A percentile compares a stretch with the other conserved stretches of the same genome.
Evolutionary conservation across 75 land plant genomes (phyloP).

Genomic region (Pinus taeda): DNA sequence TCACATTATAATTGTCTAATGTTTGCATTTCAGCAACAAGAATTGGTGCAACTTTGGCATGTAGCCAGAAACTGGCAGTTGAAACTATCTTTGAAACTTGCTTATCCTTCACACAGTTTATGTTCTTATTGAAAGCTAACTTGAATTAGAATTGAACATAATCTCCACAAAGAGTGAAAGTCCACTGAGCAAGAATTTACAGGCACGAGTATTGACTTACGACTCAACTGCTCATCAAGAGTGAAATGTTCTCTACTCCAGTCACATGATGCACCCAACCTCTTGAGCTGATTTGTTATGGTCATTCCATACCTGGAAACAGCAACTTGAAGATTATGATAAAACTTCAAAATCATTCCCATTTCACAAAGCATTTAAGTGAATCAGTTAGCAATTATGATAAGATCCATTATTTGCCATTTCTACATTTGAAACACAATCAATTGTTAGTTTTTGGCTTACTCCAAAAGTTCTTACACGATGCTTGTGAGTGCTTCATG

Average conservation of each 20-base stretch:
- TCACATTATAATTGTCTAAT: neutral
- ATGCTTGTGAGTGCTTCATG: no score
- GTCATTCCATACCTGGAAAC: constrained; percentile 78
- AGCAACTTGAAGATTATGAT: neutral
- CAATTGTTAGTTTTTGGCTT: no score
- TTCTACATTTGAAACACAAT: neutral
- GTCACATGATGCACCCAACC: constrained; percentile 98
- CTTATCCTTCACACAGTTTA: neutral
- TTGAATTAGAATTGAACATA: neutral
- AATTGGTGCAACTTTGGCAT: neutral
- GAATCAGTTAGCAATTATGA: neutral
- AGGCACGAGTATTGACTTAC: constrained; percentile 47
- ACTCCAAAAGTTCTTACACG: no score
- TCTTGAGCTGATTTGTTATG: constrained; percentile 86
- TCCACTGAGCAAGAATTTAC: neutral
- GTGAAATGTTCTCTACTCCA: constrained; percentile 95
- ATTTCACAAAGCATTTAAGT: constrained; percentile 2
- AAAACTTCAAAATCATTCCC: neutral
- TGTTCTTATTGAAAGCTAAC: constrained; percentile 1
- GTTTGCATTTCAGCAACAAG: neutral
- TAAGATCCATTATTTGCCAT: neutral
- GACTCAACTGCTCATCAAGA: constrained; percentile 91
- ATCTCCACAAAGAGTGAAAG: neutral
- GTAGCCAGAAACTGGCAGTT: neutral
- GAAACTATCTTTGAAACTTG: constrained; percentile 1